Evolutionary conservation across 2,329 filamentous ascomycete genomes (phyloP), one percentile per base, ranked within the genome.

Genomic region (Talaromyces atroroseus): DNA sequence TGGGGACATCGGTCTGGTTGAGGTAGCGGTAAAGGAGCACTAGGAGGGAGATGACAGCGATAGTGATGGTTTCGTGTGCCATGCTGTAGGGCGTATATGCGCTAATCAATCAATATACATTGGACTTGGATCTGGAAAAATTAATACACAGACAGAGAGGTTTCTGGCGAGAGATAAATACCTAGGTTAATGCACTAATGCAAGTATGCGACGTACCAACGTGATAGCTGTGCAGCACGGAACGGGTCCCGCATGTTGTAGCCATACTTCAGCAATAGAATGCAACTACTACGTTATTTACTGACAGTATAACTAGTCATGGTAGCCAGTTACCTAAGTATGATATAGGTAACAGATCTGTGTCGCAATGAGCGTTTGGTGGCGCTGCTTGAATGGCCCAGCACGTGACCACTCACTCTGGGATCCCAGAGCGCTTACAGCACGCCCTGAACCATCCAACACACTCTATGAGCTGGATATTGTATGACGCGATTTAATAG

Each of bases 1-100:
- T 83, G 5, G 82, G 79, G 0, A 76, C 71, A 60, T 86, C 82
- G 1, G 83, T 85, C 65, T 68, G 68, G 49, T 76, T 76, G 32
- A 76, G 62, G 54, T 74, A 75, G 48, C 71, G 72, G 58, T 76
- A 66, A 38, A 76, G 49, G 21, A 76, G 67, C 61, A 73, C 76
- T 63, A 55, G 36, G 23, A 58, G 18, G 20, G 50, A 51, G 23
- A 52, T 42, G 11, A 51, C 16, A 29, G 44, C 44, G 34, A 56
- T 36, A 12, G 42, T 52, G 14, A 58, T 16, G 4, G 52, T 42
- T 26, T 54, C 56, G 51, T 50, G 24, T 24, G 52, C 45, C 52
- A 54, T 54, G 34, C 47, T 53, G 50, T 18, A 16, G 32, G 6
- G 11, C 26, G 7, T 8, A 29, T 29, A 29, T 29, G 8, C 4